phyloP scores from a whole-genome alignment of 257 asterid species.

The Verbena officinalis region DNA sequence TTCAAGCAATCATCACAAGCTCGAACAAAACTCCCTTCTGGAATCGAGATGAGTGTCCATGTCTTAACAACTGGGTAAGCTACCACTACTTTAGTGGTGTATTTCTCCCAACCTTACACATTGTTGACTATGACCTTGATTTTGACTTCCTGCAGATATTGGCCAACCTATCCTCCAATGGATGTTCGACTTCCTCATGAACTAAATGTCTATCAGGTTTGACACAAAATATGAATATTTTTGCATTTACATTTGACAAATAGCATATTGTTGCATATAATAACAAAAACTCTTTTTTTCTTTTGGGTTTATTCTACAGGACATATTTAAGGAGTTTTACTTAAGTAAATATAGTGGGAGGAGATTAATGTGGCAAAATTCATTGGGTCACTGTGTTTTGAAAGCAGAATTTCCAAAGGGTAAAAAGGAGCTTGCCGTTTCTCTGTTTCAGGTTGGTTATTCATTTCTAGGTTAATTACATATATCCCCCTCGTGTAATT shows the following conservation, averaged over 20 bases:
- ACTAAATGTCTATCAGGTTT: slow-evolving; percentile 94
- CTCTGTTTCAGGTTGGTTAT: slow-evolving; percentile 95
- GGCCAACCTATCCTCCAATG: slow-evolving; percentile 99
- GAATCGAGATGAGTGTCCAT: slow-evolving; percentile 99
- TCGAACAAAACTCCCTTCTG: slow-evolving; percentile 93
- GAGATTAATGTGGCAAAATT: slow-evolving; percentile 99
- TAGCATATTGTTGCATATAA: slow-evolving; percentile 20
- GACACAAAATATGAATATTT: slow-evolving; percentile 5
- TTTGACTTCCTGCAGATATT: slow-evolving; percentile 61
- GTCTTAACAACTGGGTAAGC: slow-evolving; percentile 93
- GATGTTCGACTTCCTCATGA: slow-evolving; percentile 95
- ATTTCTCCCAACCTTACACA: background rate
- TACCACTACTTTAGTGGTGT: background rate
- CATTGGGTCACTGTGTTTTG: slow-evolving; percentile 93
- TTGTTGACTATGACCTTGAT: slow-evolving; percentile 2
- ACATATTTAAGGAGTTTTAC: slow-evolving; percentile 93
- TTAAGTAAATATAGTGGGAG: slow-evolving; percentile 95
- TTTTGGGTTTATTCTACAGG: slow-evolving; percentile 48
- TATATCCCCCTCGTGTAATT: no score
- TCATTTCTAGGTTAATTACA: no score
- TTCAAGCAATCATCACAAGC: slow-evolving; percentile 99
- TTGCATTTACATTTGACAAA: background rate
- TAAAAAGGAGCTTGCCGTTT: slow-evolving; percentile 96
- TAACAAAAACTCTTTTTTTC: slow-evolving; percentile 4
- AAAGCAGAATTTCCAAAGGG: slow-evolving; percentile 89